Base-by-base conservation (phyloP, 352 stramenopile genomes). In the Phytophthora podocarpi region DNA sequence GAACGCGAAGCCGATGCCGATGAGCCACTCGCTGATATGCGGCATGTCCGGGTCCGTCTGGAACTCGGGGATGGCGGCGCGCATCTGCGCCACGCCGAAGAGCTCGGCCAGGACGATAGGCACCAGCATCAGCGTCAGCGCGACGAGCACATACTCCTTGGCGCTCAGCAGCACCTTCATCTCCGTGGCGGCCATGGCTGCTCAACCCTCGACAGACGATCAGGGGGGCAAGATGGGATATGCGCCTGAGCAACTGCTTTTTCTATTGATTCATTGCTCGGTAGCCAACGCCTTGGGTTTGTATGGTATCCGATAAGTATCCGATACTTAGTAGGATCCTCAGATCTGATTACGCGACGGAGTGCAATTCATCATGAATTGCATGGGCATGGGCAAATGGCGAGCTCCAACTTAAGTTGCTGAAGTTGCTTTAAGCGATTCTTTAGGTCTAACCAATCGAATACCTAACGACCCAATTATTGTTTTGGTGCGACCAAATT, bases 61-160 rank as follows among this genome's bases (percentile, higher is more conserved):
- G 53, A 80, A 69, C 15, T 42, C 51, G 8, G 53, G 24, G 31
- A 67, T 64, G 49, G 48, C 57, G 47, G 11, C 58, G 53, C 81
- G 81, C 67, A 69, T 77, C 15, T 61, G 35, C n/a, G 62, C 46
- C 20, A 90, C 74, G 50, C 74, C 76, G 55, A 71, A 80, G 41
- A 89, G 58, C 64, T 86, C 70, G 31, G 72, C 26, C 27, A 81
- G 24, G 21, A 89, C 65, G 56, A 89, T 85, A 20, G 81, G 81
- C 58, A 72, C 79, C 16, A 90, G 77, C 57, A 76, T 67, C 47
- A 89, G 42, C 57, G 81, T 90, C 53, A 86, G 54, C 27, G 55
- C 66, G 32, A 90, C 51, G 16, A 90, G 68, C 42, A 85, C 74
- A 56, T 72, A 70, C 73, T 90, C 78, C 67, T 88, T 88, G 42